Evolutionary conservation across 768 basidiomycete genomes (phyloP), one percentile per base, ranked within the genome.

Genomic region (Amanita fuliginea): DNA sequence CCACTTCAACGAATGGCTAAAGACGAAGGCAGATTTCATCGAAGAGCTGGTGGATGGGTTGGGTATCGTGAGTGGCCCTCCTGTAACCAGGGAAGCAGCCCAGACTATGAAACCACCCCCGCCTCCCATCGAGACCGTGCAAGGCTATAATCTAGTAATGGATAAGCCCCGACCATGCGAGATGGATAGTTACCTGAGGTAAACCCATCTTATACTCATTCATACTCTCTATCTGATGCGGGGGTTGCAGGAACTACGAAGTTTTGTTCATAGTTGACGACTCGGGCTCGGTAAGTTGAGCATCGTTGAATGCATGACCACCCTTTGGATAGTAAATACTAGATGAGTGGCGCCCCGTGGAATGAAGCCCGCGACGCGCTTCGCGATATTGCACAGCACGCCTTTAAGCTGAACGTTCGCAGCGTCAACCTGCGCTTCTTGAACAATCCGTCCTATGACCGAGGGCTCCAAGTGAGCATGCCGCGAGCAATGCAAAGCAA

Each of bases 251-350:
- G n/a, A 54, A 62, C 18, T 64, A 61, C 47, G 57, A 57, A 16
- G 56, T 64, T 28, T 45, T 59, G 21, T 62, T 64, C 47, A 49
- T 63, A 18, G 54, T 64, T 18, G 62, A 64, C 47, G 63, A 64
- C 51, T 64, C 63, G 14, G 54, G 56, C 32, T 64, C 62, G 3
- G 63, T 64, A 50, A 1, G 56, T 28, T 6, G 5, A 14, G 24
- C 30, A 14, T 30, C 16, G 18, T 21, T 21, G 36, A 9, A 9
- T 32, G 18, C 13, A 18, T 2, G 11, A 18, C 8, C 7, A 34
- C 39, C 34, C 10, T 6, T 13, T 8, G 3, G 24, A 13, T 9
- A 32, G 8, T 9, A 0, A 34, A 16, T 32, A n/a, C n/a, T n/a
- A 57, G 60, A 62, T 61, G 60, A 49, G 52, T 26, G 55, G 54